Evolutionary conservation across 441 rosid species (phyloP), one percentile per base, ranked within the genome.

Genomic region (Raphanus hybrid): DNA sequence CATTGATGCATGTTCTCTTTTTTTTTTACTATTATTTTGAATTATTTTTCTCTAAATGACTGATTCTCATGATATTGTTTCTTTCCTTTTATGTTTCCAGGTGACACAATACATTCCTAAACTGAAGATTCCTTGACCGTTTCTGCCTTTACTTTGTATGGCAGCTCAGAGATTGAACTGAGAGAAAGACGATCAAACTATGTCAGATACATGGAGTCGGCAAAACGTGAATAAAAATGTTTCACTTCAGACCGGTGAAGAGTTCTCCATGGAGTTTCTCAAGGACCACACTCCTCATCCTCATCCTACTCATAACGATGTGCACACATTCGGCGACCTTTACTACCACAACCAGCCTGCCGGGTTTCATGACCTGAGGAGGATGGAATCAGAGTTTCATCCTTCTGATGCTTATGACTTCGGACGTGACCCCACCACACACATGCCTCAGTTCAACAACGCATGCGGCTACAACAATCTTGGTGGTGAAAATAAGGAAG

Each of bases 221-320:
- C 87, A 71, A 58, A 89, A 78, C 12, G 80, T 66, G 75, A 77
- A 80, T 59, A 87, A 85, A 16, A 80, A 87, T 59, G 78, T 88
- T 35, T 87, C 90, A 39, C 76, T 86, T 69, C 91, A 82, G 83
- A 87, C 89, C 12, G 91, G 96, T 1, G 96, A 89, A 78, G 90
- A 87, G 82, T 90, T 90, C 65, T 82, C 95, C 7, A 59, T 85
- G 86, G 85, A 90, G 77, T 91, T 91, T 82, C 86, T 85, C 18
- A 88, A 79, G 75, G 96, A 89, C 48, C 79, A 80, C 69, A 73
- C 66, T 60, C 70, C 67, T 34, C 67, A 73, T 75, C 82, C 76
- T 67, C 73, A 66, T 60, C 70, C 69, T 34, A 71, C 75, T 75
- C 82, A 78, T 67, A 79, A 52, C 74, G 62, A 59, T 57, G 84